Base-by-base conservation (phyloP, 1,284 basidiomycete genomes). In the Trichosporon sp. region DNA sequence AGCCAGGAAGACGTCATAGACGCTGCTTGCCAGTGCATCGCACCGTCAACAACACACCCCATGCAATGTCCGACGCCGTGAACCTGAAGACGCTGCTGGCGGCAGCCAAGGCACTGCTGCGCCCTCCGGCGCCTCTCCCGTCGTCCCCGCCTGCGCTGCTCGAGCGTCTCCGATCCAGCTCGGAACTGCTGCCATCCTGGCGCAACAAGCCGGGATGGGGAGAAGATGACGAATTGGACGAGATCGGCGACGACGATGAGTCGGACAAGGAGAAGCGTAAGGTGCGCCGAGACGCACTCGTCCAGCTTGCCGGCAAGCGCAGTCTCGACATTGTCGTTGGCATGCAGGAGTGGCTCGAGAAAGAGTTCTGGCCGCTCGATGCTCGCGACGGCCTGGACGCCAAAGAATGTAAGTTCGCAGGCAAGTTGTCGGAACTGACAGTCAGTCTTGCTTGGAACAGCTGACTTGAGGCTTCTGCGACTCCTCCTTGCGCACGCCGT, bases 391-490 rank as follows among this genome's bases (percentile, higher is more conserved):
- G 65, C 4, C 46, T 69, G 3, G 68, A 61, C 16, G 61, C 61
- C 14, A 69, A 69, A 58, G 71, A 76, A 61, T 76, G 74, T 74
- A 61, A 62, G 71, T 59, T n/a, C 8, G 4, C 16, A 4, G 9
- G 3, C 10, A 2, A 8, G 34, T 7, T 14, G 2, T 19, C 1
- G 14, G 7, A 44, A 44, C 60, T 65, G 64, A 34, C 58, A 25
- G 1, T 4, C 49, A 77, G 75, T 77, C 36, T 56, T 77, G 16
- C 69, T 77, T 1, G 75, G 75, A 14, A 77, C 75, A 5, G 72
- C 72, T 16, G 75, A 77, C 49, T 59, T 70, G 9, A 68, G 75
- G 21, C 63, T 75, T 4, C 59, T 75, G 6, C 65, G 73, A 0
- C 59, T 73, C 2, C 62, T 77, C 46, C 61, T 73, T 10, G 62